Percentiles rank a stretch among this genome's conserved stretches.
Evolutionary conservation across 2,329 filamentous ascomycete genomes (phyloP).

Genomic region (Aplosporella prunicola): DNA sequence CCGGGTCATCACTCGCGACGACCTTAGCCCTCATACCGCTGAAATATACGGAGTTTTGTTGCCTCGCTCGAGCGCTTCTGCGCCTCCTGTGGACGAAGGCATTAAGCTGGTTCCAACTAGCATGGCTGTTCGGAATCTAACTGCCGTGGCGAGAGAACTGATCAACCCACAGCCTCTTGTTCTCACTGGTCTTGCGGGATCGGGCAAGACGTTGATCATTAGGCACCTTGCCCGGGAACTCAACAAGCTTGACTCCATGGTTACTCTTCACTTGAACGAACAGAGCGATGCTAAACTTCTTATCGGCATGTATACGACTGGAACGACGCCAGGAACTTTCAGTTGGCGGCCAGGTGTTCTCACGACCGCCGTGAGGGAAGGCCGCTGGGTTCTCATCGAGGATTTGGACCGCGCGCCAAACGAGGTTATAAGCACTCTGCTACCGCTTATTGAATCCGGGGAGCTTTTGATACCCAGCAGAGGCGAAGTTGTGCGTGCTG

Average conservation of each 20-base stretch:
- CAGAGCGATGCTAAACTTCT: conserved; percentile 97
- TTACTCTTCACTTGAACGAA: conserved; percentile 93
- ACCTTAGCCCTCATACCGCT: conserved; percentile 6
- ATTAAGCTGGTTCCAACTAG: conserved; percentile 48
- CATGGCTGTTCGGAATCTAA: conserved; percentile 65
- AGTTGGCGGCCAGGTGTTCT: conserved; percentile 86
- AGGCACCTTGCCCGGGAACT: conserved; percentile 73
- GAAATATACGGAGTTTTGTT: conserved; percentile 29
- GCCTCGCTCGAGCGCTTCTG: conserved; percentile 20
- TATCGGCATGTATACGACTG: conserved; percentile 87
- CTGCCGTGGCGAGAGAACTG: conserved; percentile 57
- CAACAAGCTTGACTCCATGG: conserved; percentile 70
- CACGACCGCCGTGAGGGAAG: conserved; percentile 87
- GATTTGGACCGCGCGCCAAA: conserved; percentile 91
- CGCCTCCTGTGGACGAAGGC: not conserved
- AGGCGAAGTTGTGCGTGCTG: conserved; percentile 74
- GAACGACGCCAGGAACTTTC: conserved; percentile 79
- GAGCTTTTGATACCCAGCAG: conserved; percentile 84
- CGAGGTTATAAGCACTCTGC: conserved; percentile 84
- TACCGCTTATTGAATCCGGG: conserved; percentile 87
- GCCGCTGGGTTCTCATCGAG: conserved; percentile 93
- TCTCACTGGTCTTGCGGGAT: conserved; percentile 72
- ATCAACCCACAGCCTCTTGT: conserved; percentile 63
- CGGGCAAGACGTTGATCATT: conserved; percentile 81
- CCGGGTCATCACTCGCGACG: conserved; percentile 3